phyloP scores from a whole-genome alignment of 768 basidiomycete species.

The Leccinum variicolor region DNA sequence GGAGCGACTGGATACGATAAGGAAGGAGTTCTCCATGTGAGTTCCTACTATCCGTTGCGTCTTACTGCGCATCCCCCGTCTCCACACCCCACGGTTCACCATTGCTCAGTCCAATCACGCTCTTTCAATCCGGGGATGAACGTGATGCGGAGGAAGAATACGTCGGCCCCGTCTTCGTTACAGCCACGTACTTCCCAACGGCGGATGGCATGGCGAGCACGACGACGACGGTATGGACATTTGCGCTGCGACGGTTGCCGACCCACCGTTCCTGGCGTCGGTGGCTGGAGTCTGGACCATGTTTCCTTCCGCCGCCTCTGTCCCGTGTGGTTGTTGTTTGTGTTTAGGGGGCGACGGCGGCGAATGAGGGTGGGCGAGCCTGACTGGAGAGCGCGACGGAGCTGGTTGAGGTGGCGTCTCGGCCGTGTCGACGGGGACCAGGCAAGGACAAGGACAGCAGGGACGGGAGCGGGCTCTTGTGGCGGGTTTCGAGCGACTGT shows the following conservation, averaged over 20 bases:
- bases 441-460: too few relatives aligned
- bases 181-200: conserved; percentile 29
- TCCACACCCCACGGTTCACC: conserved; percentile 40
- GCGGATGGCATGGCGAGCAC: conserved; percentile 31
- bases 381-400: conserved; percentile 21
- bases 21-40: too few relatives aligned
- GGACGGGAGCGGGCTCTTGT: conserved; percentile 27
- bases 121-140: conserved; percentile 43
- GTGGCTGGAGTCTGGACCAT: conserved; percentile 10
- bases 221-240: conserved; percentile 5
- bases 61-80: conserved; percentile 12
- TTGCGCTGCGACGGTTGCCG: neutral
- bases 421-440: conserved; percentile 3
- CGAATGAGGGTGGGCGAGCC: conserved; percentile 49
- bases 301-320: conserved; percentile 40
- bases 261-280: neutral
- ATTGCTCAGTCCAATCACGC: conserved; percentile 33
- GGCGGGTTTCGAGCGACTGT: conserved; percentile 38
- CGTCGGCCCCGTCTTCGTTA: conserved; percentile 52
- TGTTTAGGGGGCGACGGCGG: conserved; percentile 52
- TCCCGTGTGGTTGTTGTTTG: conserved; percentile 43
- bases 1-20: too few relatives aligned
- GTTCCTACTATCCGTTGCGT: too few relatives aligned
- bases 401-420: conserved; percentile 1
- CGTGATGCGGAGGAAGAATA: conserved; percentile 39